phyloP scores from a whole-genome alignment of 176 grass and related monocot genomes.

The Phoenix dactylifera region DNA sequence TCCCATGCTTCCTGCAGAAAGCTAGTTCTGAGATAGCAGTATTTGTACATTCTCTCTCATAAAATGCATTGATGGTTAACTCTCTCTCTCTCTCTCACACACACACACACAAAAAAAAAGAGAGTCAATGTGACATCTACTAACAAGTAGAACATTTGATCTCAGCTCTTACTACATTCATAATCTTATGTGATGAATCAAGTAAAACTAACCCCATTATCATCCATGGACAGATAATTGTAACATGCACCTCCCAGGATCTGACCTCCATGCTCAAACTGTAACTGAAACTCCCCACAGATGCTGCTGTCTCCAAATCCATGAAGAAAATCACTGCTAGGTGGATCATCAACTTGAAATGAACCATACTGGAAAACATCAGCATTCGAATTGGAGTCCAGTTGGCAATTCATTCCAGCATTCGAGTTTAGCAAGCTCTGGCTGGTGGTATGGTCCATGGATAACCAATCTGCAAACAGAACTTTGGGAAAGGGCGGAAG shows the following conservation, averaged over 20 bases:
- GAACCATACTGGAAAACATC: conserved; percentile 15
- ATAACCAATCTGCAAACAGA: conserved; percentile 82
- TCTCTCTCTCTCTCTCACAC: too few relatives aligned
- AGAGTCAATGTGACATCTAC: too few relatives aligned
- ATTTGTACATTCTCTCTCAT: too few relatives aligned
- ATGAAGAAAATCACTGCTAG: conserved; percentile 19
- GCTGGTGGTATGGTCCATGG: conserved; percentile 14
- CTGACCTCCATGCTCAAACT: conserved; percentile 37
- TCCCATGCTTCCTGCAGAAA: too few relatives aligned
- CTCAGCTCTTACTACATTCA: too few relatives aligned
- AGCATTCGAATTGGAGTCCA: conserved; percentile 3
- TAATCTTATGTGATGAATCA: neutral
- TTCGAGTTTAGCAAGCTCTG: conserved; percentile 1
- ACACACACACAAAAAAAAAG: too few relatives aligned
- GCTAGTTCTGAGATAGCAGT: too few relatives aligned
- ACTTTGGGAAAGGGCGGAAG: conserved; percentile 60
- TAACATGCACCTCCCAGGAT: conserved; percentile 35
- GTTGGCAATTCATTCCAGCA: conserved; percentile 7
- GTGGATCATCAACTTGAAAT: conserved; percentile 25
- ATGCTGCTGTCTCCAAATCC: conserved; percentile 40
- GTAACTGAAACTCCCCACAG: conserved; percentile 44
- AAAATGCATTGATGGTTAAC: too few relatives aligned
- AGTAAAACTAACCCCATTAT: conserved; percentile 30
- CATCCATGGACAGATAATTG: conserved; percentile 40
- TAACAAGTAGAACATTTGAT: too few relatives aligned